phyloP scores from a whole-genome alignment of 116 monocot species.

The Phalaenopsis hybrid region DNA sequence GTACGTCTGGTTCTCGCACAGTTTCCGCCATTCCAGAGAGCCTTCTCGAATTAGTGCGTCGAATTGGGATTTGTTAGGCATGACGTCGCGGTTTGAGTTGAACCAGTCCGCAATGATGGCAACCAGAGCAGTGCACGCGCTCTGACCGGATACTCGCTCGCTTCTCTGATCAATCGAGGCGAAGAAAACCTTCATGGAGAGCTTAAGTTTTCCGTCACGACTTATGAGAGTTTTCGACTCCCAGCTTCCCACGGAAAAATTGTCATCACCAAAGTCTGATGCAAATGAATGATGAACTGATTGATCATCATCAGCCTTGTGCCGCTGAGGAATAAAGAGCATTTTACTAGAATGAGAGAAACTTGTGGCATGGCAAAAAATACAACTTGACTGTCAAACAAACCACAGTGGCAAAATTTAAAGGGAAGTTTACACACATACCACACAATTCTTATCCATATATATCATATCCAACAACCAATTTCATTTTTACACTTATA shows the following conservation, averaged over 20 bases:
- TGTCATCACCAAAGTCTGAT: constrained; percentile 26
- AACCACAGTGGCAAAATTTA: no score
- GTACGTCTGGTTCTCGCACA: constrained; percentile 56
- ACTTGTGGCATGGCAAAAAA: not conserved
- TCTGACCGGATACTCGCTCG: constrained; percentile 80
- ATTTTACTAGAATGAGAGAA: not conserved
- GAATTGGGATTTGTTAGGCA: constrained; percentile 86
- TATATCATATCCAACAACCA: no score
- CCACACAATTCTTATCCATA: no score
- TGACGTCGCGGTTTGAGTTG: constrained; percentile 34
- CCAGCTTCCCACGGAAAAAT: constrained; percentile 19
- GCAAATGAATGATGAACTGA: constrained; percentile 4
- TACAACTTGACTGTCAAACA: no score
- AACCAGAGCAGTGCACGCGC: constrained; percentile 91
- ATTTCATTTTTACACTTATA: no score
- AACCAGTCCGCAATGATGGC: constrained; percentile 92
- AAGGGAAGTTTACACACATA: no score
- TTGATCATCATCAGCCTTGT: constrained; percentile 27
- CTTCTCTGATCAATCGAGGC: constrained; percentile 93
- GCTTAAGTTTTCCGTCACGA: constrained; percentile 77
- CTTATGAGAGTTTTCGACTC: constrained; percentile 35
- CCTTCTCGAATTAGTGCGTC: constrained; percentile 88
- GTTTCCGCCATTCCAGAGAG: constrained; percentile 77
- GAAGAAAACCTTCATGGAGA: constrained; percentile 69
- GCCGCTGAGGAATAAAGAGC: not conserved